Evolutionary conservation across 805 yeast species (phyloP), one percentile per base, ranked within the genome.

Genomic region (Dipodascus albidus): DNA sequence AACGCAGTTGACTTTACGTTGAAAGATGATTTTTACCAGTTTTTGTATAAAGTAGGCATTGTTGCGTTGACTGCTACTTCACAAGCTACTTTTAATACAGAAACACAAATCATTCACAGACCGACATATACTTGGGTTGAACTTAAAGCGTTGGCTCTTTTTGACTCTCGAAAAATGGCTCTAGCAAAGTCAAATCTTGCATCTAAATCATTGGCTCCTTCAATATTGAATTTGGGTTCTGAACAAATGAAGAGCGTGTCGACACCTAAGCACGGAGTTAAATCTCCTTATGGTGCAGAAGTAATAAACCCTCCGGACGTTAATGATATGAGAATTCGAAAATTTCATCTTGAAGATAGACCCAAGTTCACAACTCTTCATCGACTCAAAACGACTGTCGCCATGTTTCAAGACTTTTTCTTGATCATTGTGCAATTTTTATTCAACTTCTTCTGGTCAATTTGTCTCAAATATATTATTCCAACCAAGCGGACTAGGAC

Each of bases 31-130:
- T 85, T 85, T 62, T 80, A 81, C 62, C 75, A 85, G 0, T 78
- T 82, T 0, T 66, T 81, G 52, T 70, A 78, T 58, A 79, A 80
- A 60, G 65, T 81, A 50, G 88, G 87, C 0, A 70, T 79, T 53
- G 70, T 84, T 49, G 79, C 85, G 15, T 74, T 84, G 42, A 78
- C 82, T n/a, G 80, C 83, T 52, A 82, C 86, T 0, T 82, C 85
- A 1, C 77, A 75, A 53, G 78, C 82, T 27, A 80, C 85, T 57
- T 85, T 82, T 63, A 75, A 82, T 44, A 75, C 79, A 50, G 88
- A 84, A 60, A 70, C 77, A 27, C 70, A 80, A 23, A 62, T 73
- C 15, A 68, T 84, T 2, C 62, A 66, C 0, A 62, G 76, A n/a
- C 79, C 79, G n/a, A 62, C 64, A 9, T 65, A 70, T 14, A 83